These are phyloP conservation scores for Aethionema arabicum DNA, from an alignment of 345 rosid genomes.

Conservation along the genomic window DNA sequence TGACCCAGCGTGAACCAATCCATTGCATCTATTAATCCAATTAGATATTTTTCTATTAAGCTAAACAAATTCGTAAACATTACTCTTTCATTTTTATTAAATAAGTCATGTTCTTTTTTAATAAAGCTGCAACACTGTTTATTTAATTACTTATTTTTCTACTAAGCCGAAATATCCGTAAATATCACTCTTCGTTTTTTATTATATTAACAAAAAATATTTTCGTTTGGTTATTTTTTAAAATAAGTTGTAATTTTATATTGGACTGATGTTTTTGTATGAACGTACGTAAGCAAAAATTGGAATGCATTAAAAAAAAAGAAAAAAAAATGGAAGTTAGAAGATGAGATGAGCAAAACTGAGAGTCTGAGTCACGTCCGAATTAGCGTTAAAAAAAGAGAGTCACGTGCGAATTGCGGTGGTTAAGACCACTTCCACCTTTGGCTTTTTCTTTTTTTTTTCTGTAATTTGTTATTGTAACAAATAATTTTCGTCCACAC, in stretches of 20 bases:
- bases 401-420: slow-evolving; percentile 3
- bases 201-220: too few species aligned
- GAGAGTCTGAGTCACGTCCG: slow-evolving; percentile 31
- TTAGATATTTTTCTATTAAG: slow-evolving; percentile 12
- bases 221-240: too few species aligned
- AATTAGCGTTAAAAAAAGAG: slow-evolving; percentile 7
- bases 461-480: too few species aligned
- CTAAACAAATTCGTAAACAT: slow-evolving; percentile 13
- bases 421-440: too few species aligned
- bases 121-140: too few species aligned
- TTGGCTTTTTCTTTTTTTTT: not conserved
- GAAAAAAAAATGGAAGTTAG: slow-evolving; percentile 1
- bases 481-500: too few species aligned
- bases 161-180: slow-evolving; percentile 18
- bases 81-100: slow-evolving; percentile 5
- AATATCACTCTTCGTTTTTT: slow-evolving; percentile 8
- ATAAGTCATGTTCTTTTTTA: too few species aligned
- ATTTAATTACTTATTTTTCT: not conserved
- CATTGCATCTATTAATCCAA: slow-evolving; percentile 25
- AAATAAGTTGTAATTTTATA: not conserved
- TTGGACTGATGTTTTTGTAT: slow-evolving; percentile 7
- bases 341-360: slow-evolving; percentile 21
- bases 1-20: slow-evolving; percentile 26
- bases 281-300: not conserved
- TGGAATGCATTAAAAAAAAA: too few species aligned